Conservation (phyloP, 768 basidiomycete species). For the Pilatotrama ljubarskyi region DNA sequence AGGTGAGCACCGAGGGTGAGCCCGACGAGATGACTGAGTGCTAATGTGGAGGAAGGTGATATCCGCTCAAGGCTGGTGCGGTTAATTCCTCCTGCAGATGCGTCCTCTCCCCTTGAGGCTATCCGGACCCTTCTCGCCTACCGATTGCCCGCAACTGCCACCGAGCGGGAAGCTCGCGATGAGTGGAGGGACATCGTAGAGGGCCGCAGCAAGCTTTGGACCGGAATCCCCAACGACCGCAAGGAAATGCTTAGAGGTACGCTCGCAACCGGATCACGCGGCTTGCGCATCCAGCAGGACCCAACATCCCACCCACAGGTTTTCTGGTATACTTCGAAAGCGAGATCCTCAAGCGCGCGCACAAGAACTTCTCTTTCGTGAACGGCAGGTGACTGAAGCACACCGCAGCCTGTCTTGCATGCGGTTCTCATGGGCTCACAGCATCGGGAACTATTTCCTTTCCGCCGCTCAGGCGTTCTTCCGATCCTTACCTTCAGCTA, state of each 20-base stretch:
- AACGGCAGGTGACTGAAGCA: slow-evolving; percentile 69
- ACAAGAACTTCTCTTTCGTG: slow-evolving; percentile 92
- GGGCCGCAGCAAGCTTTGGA: slow-evolving; percentile 79
- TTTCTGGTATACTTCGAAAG: slow-evolving; percentile 93
- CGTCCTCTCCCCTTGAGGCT: slow-evolving; percentile 63
- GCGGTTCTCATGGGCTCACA: slow-evolving; percentile 28
- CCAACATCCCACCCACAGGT: slow-evolving; percentile 44
- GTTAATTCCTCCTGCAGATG: slow-evolving; percentile 69
- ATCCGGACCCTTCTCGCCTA: slow-evolving; percentile 79
- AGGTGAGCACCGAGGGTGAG: slow-evolving; percentile 42
- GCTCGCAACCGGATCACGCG: not conserved
- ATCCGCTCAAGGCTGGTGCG: slow-evolving; percentile 88
- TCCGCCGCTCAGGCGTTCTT: slow-evolving; percentile 90
- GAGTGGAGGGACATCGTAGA: slow-evolving; percentile 93
- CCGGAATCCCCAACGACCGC: slow-evolving; percentile 82
- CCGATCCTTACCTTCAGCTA: slow-evolving; percentile 70
- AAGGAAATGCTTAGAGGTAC: slow-evolving; percentile 90
- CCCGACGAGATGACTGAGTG: not conserved
- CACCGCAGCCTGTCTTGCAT: not conserved
- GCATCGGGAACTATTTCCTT: slow-evolving; percentile 89
- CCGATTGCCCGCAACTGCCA: slow-evolving; percentile 67
- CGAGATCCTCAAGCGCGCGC: slow-evolving; percentile 83
- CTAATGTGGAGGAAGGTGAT: slow-evolving; percentile 53
- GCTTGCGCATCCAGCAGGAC: not conserved
- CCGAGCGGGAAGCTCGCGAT: slow-evolving; percentile 78